These are phyloP conservation scores for Hymenoscyphus fraxineus DNA, from an alignment of 2,329 filamentous ascomycete species.

Conservation along the genomic window DNA sequence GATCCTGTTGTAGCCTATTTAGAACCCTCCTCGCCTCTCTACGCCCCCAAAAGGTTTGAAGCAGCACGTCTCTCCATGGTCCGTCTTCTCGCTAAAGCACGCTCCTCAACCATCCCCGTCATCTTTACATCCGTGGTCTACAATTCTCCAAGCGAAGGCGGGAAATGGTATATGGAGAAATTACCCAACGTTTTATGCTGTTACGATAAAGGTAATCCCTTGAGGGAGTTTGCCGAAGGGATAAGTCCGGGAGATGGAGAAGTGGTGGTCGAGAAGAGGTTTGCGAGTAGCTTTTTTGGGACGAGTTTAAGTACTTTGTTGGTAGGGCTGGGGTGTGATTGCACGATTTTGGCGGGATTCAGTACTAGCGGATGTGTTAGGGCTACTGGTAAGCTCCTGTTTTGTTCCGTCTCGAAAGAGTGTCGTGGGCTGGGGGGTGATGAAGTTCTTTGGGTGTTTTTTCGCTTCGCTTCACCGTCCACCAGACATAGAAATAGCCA, in stretches of 20 bases:
- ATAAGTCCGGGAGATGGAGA: conserved; percentile 22
- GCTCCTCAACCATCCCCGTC: conserved; percentile 8
- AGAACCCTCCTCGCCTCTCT: conserved; percentile 27
- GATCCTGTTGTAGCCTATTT: conserved; percentile 47
- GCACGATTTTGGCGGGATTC: conserved; percentile 44
- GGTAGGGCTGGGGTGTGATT: conserved; percentile 39
- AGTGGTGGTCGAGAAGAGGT: conserved; percentile 41
- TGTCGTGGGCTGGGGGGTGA: not conserved
- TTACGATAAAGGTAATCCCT: conserved; percentile 16
- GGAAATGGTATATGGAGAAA: conserved; percentile 18
- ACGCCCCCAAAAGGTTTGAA: conserved; percentile 1
- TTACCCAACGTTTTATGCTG: conserved; percentile 15
- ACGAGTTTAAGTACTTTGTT: conserved; percentile 42
- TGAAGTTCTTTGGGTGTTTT: not conserved
- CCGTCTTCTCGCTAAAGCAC: conserved; percentile 13
- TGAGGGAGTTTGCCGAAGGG: conserved; percentile 15
- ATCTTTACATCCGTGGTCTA: conserved; percentile 17
- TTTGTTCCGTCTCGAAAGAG: not conserved
- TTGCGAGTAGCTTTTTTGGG: conserved; percentile 44
- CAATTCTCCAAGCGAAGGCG: conserved; percentile 11
- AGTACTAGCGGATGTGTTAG: conserved; percentile 46
- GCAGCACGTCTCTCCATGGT: conserved; percentile 15
- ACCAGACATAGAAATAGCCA: too few relatives aligned
- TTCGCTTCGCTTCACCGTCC: not conserved
- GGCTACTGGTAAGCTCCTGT: conserved; percentile 31